These are phyloP conservation scores for Metroxylon sagu DNA, from an alignment of 176 grass and related monocot species.

Conservation along the genomic window DNA sequence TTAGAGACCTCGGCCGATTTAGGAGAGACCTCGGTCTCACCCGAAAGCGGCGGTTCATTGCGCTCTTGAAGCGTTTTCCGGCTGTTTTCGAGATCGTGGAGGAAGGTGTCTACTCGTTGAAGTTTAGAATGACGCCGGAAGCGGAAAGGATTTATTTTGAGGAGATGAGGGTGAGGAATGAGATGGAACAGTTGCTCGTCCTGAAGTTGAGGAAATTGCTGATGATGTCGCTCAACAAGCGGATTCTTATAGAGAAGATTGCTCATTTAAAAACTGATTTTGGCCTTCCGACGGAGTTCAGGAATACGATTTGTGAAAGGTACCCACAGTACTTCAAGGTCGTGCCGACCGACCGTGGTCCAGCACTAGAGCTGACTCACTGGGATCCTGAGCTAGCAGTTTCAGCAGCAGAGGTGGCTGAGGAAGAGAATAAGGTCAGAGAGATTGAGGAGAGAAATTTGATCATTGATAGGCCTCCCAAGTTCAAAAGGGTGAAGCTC, in stretches of 20 bases:
- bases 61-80: constrained; percentile 70
- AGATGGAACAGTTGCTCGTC: constrained; percentile 65
- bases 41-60: constrained; percentile 86
- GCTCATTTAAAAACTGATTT: constrained; percentile 82
- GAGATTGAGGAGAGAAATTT: constrained; percentile 66
- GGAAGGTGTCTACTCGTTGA: constrained; percentile 86
- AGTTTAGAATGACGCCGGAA: constrained; percentile 58
- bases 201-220: constrained; percentile 83
- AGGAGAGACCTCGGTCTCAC: constrained; percentile 85
- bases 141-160: constrained; percentile 89
- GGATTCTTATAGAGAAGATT: constrained; percentile 77
- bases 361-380: constrained; percentile 73
- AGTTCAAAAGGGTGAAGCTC: constrained; percentile 68
- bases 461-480: constrained; percentile 75
- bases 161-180: constrained; percentile 59
- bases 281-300: constrained; percentile 69
- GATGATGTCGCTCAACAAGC: constrained; percentile 70
- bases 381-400: constrained; percentile 79
- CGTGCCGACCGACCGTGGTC: constrained; percentile 68
- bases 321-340: constrained; percentile 83
- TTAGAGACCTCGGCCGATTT: constrained; percentile 78
- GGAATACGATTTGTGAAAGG: constrained; percentile 60
- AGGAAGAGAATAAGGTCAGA: constrained; percentile 58
- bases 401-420: constrained; percentile 60
- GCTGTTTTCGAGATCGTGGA: constrained; percentile 79